These are phyloP conservation scores for Cryptococcus maquisensis DNA, from an alignment of 1,284 basidiomycete species.

Conservation along the genomic window DNA sequence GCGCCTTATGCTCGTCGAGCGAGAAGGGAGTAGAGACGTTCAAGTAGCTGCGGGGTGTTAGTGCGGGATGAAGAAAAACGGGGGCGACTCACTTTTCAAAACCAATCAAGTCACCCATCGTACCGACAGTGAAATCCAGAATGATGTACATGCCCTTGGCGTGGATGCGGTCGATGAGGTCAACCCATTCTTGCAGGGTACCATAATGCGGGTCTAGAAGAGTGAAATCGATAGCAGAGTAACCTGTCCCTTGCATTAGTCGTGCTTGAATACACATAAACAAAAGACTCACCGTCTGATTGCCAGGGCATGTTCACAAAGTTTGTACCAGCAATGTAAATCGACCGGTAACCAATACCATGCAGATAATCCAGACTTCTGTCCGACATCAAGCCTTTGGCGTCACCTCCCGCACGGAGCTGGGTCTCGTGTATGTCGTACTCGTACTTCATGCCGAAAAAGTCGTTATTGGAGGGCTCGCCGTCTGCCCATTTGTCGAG, in stretches of 20 bases:
- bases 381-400: conserved; percentile 65
- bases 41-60: conserved; percentile 55
- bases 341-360: conserved; percentile 74
- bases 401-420: conserved; percentile 78
- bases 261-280: not conserved
- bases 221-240: conserved; percentile 84
- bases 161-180: conserved; percentile 70
- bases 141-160: conserved; percentile 80
- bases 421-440: conserved; percentile 82
- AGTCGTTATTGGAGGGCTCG: conserved; percentile 84
- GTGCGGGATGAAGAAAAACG: not conserved
- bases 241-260: conserved; percentile 55
- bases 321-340: conserved; percentile 85
- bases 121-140: conserved; percentile 86
- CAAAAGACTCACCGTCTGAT: conserved; percentile 70
- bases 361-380: conserved; percentile 72
- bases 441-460: conserved; percentile 71
- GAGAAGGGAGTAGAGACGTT: conserved; percentile 75
- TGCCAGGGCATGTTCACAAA: conserved; percentile 94
- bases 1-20: conserved; percentile 64
- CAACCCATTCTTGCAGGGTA: conserved; percentile 69
- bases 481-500: conserved; percentile 91
- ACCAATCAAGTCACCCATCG: conserved; percentile 80
- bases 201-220: conserved; percentile 88
- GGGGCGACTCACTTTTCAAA: conserved; percentile 60